A percentile compares a stretch with the other conserved stretches of the same genome.
Evolutionary conservation across 176 grass and related monocot genomes (phyloP).

Genomic region (Pharus latifolius): DNA sequence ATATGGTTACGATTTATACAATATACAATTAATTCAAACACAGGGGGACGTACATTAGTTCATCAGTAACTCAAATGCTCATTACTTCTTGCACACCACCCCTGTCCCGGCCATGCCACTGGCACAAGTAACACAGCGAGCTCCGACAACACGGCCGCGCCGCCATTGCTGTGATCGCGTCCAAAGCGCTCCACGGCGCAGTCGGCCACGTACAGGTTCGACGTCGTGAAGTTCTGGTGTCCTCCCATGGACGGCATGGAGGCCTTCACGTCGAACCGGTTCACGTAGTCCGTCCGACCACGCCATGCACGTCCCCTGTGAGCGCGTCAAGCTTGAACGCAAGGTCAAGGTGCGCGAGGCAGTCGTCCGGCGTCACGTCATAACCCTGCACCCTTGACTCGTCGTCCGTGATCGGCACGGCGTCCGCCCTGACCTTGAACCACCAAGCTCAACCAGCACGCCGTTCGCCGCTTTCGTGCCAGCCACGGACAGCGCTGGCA

Average conservation of each 20-base stretch:
- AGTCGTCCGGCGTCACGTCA: slow-evolving; percentile 1
- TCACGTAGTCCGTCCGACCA: slow-evolving; percentile 40
- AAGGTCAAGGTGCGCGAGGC: slow-evolving; percentile 40
- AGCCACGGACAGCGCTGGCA: not conserved
- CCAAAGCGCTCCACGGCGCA: slow-evolving; percentile 16
- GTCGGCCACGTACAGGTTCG: slow-evolving; percentile 28
- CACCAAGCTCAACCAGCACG: not conserved
- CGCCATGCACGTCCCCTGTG: slow-evolving; percentile 37
- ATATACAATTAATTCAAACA: too few species aligned
- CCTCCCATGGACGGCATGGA: slow-evolving; percentile 52
- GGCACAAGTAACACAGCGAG: not conserved
- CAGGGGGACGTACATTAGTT: too few species aligned
- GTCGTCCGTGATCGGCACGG: slow-evolving; percentile 14
- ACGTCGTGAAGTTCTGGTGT: slow-evolving; percentile 21
- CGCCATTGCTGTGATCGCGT: not conserved
- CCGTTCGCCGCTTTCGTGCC: slow-evolving; percentile 23
- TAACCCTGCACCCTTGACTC: slow-evolving; percentile 18
- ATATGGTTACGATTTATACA: not conserved
- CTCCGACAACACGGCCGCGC: not conserved
- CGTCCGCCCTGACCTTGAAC: slow-evolving; percentile 18
- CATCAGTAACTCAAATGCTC: not conserved
- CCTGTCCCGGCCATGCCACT: not conserved
- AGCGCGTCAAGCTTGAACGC: slow-evolving; percentile 47
- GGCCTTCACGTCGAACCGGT: slow-evolving; percentile 20
- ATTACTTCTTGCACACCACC: slow-evolving; percentile 23